Evolutionary conservation across 179 eudicot genomes (phyloP).

Genomic region (Spinacia oleracea): DNA sequence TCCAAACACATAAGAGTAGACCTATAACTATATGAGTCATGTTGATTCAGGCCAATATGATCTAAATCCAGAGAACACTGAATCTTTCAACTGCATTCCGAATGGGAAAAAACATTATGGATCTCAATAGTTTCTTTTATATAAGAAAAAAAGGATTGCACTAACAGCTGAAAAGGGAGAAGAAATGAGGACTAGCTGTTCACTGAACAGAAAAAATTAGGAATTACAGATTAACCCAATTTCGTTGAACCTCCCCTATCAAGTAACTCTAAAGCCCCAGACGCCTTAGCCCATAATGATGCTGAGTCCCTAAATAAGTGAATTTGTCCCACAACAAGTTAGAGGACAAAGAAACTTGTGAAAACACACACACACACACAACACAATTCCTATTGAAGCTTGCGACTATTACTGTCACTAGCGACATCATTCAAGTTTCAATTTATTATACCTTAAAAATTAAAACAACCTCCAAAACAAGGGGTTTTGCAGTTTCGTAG

Average conservation of each 20-base stretch:
- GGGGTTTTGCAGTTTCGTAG: neutral
- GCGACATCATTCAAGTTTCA: neutral
- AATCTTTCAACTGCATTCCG: neutral
- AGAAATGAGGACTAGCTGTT: neutral
- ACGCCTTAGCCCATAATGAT: no score
- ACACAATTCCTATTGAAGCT: neutral
- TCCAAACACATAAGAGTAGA: neutral
- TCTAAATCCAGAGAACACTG: neutral
- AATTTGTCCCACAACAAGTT: no score
- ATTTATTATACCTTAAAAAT: neutral
- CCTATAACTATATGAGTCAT: neutral
- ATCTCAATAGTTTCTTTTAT: neutral
- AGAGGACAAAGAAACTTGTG: no score
- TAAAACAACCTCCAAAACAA: neutral
- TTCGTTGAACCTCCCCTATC: no score
- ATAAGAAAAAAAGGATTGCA: no score
- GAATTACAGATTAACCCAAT: no score
- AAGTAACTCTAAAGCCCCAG: no score
- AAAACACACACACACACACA: no score
- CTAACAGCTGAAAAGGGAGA: neutral
- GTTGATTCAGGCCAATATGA: neutral
- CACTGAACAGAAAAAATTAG: no score
- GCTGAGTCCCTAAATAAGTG: no score
- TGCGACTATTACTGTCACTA: neutral
- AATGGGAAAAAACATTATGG: no score